Evolutionary conservation across 1,284 basidiomycete species (phyloP).

Genomic region (Cutaneotrichosporon dermatis): DNA sequence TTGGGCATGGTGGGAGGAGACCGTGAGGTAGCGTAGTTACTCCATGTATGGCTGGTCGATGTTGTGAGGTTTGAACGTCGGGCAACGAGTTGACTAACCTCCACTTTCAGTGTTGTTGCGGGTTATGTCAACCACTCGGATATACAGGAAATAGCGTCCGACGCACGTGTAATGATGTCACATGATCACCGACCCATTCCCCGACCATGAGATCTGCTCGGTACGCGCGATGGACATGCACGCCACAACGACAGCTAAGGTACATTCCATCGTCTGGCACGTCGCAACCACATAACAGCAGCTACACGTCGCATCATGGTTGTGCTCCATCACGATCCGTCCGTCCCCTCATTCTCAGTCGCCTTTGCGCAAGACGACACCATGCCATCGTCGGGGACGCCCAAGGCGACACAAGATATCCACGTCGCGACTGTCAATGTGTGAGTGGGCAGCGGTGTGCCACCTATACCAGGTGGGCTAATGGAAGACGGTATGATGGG

Average conservation of each 20-base stretch:
- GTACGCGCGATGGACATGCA: too few relatives aligned
- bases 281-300: background rate
- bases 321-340: background rate
- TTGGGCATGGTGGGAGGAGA: background rate
- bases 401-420: slow-evolving; percentile 7
- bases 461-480: background rate
- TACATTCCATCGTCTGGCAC: too few relatives aligned
- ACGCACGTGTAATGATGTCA: slow-evolving; percentile 1
- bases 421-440: slow-evolving; percentile 42
- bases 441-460: slow-evolving; percentile 21
- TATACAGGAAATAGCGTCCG: background rate
- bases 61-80: background rate
- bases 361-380: background rate
- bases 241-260: background rate
- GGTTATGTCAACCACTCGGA: background rate
- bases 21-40: too few relatives aligned
- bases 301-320: background rate
- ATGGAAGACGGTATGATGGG: slow-evolving; percentile 33
- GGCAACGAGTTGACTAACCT: background rate
- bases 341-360: background rate
- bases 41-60: background rate
- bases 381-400: background rate
- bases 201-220: too few relatives aligned
- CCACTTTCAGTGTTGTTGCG: background rate
- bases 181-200: too few relatives aligned